Evolutionary conservation across 305 asterid genomes (phyloP), one percentile per base, ranked within the genome.

Genomic region (Stenogyne calaminthoides): DNA sequence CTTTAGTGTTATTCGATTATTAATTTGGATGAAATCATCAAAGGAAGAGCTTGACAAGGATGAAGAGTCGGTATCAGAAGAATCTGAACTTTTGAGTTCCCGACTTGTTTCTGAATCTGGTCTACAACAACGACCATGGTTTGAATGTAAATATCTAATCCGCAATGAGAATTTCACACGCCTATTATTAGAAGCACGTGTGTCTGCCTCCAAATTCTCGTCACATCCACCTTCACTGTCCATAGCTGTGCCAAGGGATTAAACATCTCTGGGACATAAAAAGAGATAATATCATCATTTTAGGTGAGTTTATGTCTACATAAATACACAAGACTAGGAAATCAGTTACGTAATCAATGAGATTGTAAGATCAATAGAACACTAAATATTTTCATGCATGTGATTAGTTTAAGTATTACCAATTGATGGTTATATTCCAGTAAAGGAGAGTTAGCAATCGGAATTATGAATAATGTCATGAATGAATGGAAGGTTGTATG

Each of bases 31-130:
- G 46, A 62, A 55, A 64, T 73, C 88, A 10, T 76, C 86, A 1
- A 76, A 72, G 16, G 84, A 72, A 54, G 89, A 80, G 64, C 62
- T 71, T 37, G 84, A 71, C 3, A 85, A 76, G 70, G 88, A 81
- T 62, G 84, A 71, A 61, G 76, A 71, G 36, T 40, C 63, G 39
- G 86, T 65, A 72, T 47, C 70, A 19, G 87, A 80, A 59, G 86
- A 82, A 69, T 83, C 83, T 22, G 69, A 76, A 72, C 47, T 77
- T 57, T 76, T 60, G 54, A 66, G 68, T 44, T 57, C 78, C 49
- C 51, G 0, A 47, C 37, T 62, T 59, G 63, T 42, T 36, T 82
- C 86, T 12, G 79, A 54, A 55, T 68, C 66, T 76, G 71, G 57
- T 65, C 40, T 72, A 57, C 65, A 69, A 37, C 56, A 79, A 66